Base-by-base conservation (phyloP, 306 rosid species). In the Comarum palustre region DNA sequence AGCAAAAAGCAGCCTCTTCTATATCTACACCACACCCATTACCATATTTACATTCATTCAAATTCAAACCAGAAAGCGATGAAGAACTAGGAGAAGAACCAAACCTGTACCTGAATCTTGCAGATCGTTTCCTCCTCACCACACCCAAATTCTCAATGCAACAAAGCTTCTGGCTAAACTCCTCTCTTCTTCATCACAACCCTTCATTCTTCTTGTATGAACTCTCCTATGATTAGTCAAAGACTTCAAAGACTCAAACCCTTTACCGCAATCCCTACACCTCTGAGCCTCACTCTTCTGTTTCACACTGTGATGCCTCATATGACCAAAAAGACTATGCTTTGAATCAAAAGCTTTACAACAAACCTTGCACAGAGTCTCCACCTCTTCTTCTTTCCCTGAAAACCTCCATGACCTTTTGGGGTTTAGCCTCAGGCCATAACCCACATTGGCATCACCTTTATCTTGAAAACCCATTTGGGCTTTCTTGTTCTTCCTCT, bases 321-420 rank as follows among this genome's bases (percentile, higher is more conserved):
- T 79, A 36, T 86, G 90, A 25, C 90, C 90, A 50, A 81, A 83
- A 46, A 86, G 38, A 14, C 86, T 86, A 50, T 68, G 79, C 60
- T 65, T 22, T 3, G 84, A 67, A 4, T 74, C 80, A 63, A 86
- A 86, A 42, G 42, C 68, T 61, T 79, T 84, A 19, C 80, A 85
- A 50, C 88, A 86, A 12, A 81, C 60, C 27, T 67, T 72, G 83
- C 90, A 84, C 43, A 47, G 34, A 22, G 25, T 32, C 45, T 10
- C 80, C 2, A 4, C 45, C 1, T 19, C 45, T 38, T 43, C 54
- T 11, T 24, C 36, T 41, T 27, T 58, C 32, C 76, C 71, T 31
- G 88, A 84, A 71, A 81, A 25, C 51, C 80, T 81, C 62, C 63
- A 71, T 22, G 86, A 84, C 74, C 75, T 82, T 61, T 82, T 84